These are phyloP conservation scores for Xanthoconium purpureum DNA, from an alignment of 768 basidiomycete species.

Conservation along the genomic window DNA sequence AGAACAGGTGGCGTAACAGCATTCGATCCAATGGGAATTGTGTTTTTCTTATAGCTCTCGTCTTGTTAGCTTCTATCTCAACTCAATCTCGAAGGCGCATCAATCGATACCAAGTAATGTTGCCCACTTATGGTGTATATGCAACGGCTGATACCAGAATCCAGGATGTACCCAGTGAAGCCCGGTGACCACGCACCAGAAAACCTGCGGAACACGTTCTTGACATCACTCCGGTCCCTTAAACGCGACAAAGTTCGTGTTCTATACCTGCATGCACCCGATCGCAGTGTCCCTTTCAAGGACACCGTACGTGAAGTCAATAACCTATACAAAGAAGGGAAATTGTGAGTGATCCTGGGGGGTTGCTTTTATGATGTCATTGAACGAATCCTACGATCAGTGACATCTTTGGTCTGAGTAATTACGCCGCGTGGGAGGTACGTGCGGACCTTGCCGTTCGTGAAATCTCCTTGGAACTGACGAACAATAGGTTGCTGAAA, in stretches of 20 bases:
- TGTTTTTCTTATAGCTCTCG: neutral
- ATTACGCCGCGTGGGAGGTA: slow-evolving; percentile 56
- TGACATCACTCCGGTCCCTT: slow-evolving; percentile 44
- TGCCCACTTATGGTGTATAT: neutral
- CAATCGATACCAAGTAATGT: slow-evolving; percentile 48
- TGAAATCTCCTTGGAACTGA: neutral
- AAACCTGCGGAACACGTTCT: slow-evolving; percentile 43
- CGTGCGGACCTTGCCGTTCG: neutral
- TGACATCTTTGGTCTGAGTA: slow-evolving; percentile 62
- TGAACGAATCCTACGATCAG: slow-evolving; percentile 20
- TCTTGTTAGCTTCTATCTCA: slow-evolving; percentile 36
- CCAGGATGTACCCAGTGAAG: slow-evolving; percentile 39
- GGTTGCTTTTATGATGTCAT: neutral
- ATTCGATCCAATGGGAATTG: neutral
- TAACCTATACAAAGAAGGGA: slow-evolving; percentile 53
- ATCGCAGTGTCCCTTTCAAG: slow-evolving; percentile 54
- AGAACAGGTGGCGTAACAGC: slow-evolving; percentile 38
- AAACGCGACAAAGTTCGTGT: slow-evolving; percentile 45
- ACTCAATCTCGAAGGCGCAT: slow-evolving; percentile 39
- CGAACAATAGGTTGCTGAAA: slow-evolving; percentile 48
- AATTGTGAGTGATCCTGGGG: slow-evolving; percentile 39
- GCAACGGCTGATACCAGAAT: slow-evolving; percentile 1
- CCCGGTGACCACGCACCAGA: slow-evolving; percentile 43
- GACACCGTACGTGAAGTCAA: slow-evolving; percentile 53
- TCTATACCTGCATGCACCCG: slow-evolving; percentile 61